Conservation (phyloP, 176 grass and related monocot genomes). For the Phoenix roebelenii region DNA sequence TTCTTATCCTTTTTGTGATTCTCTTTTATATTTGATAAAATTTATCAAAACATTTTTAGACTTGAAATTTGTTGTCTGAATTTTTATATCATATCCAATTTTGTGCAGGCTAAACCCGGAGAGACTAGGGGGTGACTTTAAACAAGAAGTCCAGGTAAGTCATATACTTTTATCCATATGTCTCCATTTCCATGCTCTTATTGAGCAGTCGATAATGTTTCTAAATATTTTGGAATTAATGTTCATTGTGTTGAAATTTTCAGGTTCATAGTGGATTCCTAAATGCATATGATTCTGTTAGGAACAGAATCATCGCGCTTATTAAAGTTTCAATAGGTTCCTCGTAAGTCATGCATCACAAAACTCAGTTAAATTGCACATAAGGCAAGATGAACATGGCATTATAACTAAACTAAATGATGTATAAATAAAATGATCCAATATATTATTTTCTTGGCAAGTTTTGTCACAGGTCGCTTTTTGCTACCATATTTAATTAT, state of each 20-base stretch:
- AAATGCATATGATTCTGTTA: slow-evolving; percentile 87
- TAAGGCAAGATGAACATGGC: too few species aligned
- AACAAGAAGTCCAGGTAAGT: slow-evolving; percentile 92
- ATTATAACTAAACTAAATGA: too few species aligned
- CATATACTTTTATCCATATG: slow-evolving; percentile 12
- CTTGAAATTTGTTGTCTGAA: not conserved
- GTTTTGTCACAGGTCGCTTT: too few species aligned
- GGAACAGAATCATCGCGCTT: slow-evolving; percentile 68
- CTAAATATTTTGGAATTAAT: slow-evolving; percentile 15
- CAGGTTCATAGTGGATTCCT: slow-evolving; percentile 98
- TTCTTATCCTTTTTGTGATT: too few species aligned
- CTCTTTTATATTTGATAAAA: too few species aligned
- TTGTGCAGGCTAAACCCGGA: slow-evolving; percentile 76
- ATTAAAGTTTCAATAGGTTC: slow-evolving; percentile 47
- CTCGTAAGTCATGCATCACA: slow-evolving; percentile 37
- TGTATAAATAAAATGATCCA: too few species aligned
- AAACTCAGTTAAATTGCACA: too few species aligned
- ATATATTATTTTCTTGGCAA: too few species aligned
- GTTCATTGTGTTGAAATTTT: not conserved
- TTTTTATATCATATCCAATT: slow-evolving; percentile 1
- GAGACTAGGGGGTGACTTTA: slow-evolving; percentile 71
- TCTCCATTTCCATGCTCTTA: not conserved
- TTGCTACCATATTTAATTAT: too few species aligned
- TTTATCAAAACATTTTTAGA: too few species aligned
- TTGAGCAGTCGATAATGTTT: slow-evolving; percentile 11